Evolutionary conservation across 2,329 filamentous ascomycete species (phyloP).

Genomic region (Cladosporium colombiae): DNA sequence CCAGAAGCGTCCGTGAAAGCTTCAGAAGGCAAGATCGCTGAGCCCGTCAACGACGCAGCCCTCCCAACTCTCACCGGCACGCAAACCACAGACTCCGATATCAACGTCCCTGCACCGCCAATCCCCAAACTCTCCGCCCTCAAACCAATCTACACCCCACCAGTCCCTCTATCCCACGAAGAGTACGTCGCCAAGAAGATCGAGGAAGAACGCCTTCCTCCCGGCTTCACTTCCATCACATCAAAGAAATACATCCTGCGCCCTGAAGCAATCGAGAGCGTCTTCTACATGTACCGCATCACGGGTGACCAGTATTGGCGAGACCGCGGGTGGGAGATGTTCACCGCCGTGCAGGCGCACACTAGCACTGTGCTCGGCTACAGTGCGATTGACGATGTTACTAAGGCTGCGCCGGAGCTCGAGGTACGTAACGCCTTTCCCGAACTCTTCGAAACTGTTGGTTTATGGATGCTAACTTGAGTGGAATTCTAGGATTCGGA

Average conservation of each 20-base stretch:
- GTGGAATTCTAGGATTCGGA: slow-evolving; percentile 4
- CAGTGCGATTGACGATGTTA: slow-evolving; percentile 69
- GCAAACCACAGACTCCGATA: slow-evolving; percentile 6
- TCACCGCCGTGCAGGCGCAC: slow-evolving; percentile 65
- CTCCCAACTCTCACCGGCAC: slow-evolving; percentile 15
- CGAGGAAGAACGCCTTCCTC: slow-evolving; percentile 42
- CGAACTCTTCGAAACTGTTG: neutral
- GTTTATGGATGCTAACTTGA: neutral
- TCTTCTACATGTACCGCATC: slow-evolving; percentile 89
- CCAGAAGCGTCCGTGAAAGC: neutral
- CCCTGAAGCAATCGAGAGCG: slow-evolving; percentile 83
- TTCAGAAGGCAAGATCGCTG: neutral
- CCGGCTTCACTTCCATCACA: slow-evolving; percentile 43
- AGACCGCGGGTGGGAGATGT: slow-evolving; percentile 87
- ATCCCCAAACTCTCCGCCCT: slow-evolving; percentile 20
- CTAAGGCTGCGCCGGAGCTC: slow-evolving; percentile 42
- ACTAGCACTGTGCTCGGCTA: slow-evolving; percentile 69
- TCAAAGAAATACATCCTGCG: slow-evolving; percentile 45
- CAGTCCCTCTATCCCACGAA: slow-evolving; percentile 32
- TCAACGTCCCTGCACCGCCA: slow-evolving; percentile 4
- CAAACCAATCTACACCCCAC: slow-evolving; percentile 29
- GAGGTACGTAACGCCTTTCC: slow-evolving; percentile 33
- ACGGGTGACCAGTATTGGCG: slow-evolving; percentile 74
- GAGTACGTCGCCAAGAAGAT: slow-evolving; percentile 39
- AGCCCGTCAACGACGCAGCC: slow-evolving; percentile 1